Evolutionary conservation across 2,329 filamentous ascomycete species (phyloP).

Genomic region (Talaromyces sp.): DNA sequence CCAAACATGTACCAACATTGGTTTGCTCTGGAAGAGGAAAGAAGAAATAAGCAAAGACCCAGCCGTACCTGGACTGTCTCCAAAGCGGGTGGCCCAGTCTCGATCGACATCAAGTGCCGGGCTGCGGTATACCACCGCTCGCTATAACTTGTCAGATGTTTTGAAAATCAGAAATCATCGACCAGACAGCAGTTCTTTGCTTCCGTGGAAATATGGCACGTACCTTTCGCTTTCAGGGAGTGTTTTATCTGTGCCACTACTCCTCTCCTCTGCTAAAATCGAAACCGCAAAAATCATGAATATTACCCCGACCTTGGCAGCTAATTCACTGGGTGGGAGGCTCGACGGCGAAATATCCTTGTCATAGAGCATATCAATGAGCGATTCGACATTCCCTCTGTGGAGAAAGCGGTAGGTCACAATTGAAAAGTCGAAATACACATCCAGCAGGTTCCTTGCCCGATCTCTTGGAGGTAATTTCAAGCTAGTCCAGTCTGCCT

Average conservation of each 20-base stretch:
- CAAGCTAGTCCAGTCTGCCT: conserved; percentile 27
- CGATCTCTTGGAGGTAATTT: conserved; percentile 36
- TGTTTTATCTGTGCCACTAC: conserved; percentile 18
- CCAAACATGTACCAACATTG: conserved; percentile 59
- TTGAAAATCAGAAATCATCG: background rate
- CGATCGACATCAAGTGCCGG: conserved; percentile 33
- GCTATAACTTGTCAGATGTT: conserved; percentile 14
- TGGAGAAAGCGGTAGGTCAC: conserved; percentile 58
- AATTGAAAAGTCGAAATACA: conserved; percentile 58
- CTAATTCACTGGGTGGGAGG: conserved; percentile 36
- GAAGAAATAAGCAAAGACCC: conserved; percentile 54
- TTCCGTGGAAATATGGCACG: background rate
- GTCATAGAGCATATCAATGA: conserved; percentile 40
- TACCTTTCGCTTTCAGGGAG: conserved; percentile 26
- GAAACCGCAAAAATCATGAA: conserved; percentile 47
- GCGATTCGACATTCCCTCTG: conserved; percentile 47
- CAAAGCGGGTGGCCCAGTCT: conserved; percentile 50
- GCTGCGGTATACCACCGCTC: conserved; percentile 36
- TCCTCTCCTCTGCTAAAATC: conserved; percentile 42
- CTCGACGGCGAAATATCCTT: conserved; percentile 31
- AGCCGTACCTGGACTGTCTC: conserved; percentile 56
- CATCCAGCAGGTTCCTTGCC: conserved; percentile 41
- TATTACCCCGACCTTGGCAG: conserved; percentile 45
- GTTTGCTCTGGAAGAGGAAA: conserved; percentile 56
- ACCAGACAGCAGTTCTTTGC: background rate